Conservation (phyloP, 768 basidiomycete genomes). For the Clavulina sp. region DNA sequence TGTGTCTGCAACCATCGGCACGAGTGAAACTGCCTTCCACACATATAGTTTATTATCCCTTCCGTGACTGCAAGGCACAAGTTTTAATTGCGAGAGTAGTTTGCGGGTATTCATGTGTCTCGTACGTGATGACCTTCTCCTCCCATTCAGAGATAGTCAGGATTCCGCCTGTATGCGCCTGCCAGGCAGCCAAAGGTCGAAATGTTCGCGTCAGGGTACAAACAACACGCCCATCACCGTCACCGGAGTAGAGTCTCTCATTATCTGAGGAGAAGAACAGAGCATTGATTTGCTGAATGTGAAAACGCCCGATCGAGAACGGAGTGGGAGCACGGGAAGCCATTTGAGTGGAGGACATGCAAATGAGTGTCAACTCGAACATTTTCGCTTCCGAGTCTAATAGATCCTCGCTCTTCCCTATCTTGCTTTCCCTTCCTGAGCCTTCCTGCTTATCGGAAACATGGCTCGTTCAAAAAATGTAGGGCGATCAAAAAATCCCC, state of each 20-base stretch:
- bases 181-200: constrained; percentile 59
- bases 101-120: neutral
- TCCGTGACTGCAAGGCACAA: constrained; percentile 37
- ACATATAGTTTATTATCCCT: constrained; percentile 75
- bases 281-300: constrained; percentile 42
- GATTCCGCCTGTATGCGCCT: constrained; percentile 59
- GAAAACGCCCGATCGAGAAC: constrained; percentile 56
- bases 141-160: constrained; percentile 67
- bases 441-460: no score
- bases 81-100: neutral
- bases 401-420: no score
- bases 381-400: no score
- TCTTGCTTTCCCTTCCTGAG: no score
- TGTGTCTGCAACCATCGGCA: constrained; percentile 32
- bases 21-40: constrained; percentile 39
- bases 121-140: constrained; percentile 56
- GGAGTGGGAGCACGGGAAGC: constrained; percentile 26
- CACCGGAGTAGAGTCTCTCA: constrained; percentile 73
- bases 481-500: no score
- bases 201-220: constrained; percentile 60
- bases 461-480: neutral
- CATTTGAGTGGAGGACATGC: constrained; percentile 1
- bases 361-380: no score
- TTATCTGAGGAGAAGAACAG: constrained; percentile 54
- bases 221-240: constrained; percentile 57